Conservation (phyloP, 306 rosid genomes). For the Rubus parviflorus region DNA sequence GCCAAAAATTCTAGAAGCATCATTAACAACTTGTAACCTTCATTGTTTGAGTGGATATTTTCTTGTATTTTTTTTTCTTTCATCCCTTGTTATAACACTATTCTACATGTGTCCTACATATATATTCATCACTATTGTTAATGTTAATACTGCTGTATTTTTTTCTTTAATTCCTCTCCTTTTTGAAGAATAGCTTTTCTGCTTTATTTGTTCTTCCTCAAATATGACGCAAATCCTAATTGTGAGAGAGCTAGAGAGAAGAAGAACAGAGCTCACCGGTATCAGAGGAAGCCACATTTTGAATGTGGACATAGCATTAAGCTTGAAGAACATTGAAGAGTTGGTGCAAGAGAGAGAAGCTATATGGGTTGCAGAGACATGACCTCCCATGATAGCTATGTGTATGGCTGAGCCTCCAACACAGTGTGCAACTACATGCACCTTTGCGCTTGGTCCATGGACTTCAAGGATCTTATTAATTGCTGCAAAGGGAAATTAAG, state of each 20-base stretch:
- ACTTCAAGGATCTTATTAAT: slow-evolving; percentile 38
- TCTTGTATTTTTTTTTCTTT: neutral
- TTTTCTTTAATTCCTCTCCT: neutral
- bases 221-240: neutral
- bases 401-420: slow-evolving; percentile 40
- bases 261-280: slow-evolving; percentile 13
- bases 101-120: neutral
- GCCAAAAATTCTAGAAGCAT: neutral
- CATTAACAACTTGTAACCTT: neutral
- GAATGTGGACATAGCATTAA: slow-evolving; percentile 30
- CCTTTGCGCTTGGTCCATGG: slow-evolving; percentile 20
- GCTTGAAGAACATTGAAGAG: slow-evolving; percentile 42
- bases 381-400: slow-evolving; percentile 42
- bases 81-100: neutral
- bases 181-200: neutral
- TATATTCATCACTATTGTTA: no score
- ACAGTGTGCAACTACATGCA: slow-evolving; percentile 40
- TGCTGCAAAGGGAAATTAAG: slow-evolving; percentile 11
- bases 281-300: slow-evolving; percentile 41
- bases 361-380: slow-evolving; percentile 29
- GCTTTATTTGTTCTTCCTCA: neutral
- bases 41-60: neutral
- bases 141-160: no score
- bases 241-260: neutral
- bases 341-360: slow-evolving; percentile 44